Base-by-base conservation (phyloP, 768 basidiomycete genomes). In the Stropharia rugosoannulata region DNA sequence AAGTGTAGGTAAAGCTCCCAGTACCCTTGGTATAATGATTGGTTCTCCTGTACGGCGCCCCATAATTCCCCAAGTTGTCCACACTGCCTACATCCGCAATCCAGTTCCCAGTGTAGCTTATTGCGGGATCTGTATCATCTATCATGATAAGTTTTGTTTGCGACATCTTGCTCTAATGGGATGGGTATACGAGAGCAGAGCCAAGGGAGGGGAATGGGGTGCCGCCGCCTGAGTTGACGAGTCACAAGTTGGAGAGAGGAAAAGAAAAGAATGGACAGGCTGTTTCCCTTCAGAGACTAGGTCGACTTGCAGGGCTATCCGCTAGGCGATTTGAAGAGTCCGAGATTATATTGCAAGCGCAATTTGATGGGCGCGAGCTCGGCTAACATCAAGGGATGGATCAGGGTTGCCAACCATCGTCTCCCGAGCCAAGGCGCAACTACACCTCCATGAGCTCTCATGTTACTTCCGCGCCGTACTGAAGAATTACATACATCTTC, bases 51-150 rank as follows among this genome's bases (percentile, higher is more conserved):
- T 45, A 38, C 5, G 53, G 53, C 13, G 53, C 32, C 27, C 53
- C 53, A 37, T 38, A 54, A 36, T 54, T 54, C 15, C 53, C 42
- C 13, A 48, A 39, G n/a, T 54, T 48, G 40, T 54, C 53, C 16
- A 47, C 42, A n/a, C 45, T 54, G 18, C 53, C 53, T 47, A 27
- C 40, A 25, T 54, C 45, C 15, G 44, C 45, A 38, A 48, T 22
- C 53, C 53, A 54, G 8, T 29, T 27, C 18, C 53, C 53, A 25
- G 45, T n/a, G 25, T 54, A 54, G 4, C 27, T 38, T n/a, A 54
- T 54, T n/a, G n/a, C 16, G 5, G 53, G 32, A 39, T 48, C 46
- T 12, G 53, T 54, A 13, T 54, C 53, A 13, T 54, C 53, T 15
- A 52, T 42, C 29, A 44, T 12, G 9, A 52, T 37, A 2, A 43